Evolutionary conservation across 306 rosid species (phyloP).

Genomic region (Quercus dentata): DNA sequence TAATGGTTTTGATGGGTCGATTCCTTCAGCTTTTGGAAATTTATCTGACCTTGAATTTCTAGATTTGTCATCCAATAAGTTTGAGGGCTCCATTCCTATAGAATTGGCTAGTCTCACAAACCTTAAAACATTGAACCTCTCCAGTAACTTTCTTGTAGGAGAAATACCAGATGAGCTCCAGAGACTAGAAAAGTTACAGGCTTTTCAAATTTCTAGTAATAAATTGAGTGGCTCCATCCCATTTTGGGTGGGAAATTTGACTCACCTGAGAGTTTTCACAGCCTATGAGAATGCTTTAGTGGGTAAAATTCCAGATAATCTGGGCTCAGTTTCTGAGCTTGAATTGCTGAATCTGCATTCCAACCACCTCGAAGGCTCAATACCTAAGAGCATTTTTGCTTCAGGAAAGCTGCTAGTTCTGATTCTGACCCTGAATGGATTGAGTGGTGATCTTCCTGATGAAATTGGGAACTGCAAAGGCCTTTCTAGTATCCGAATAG

Average conservation of each 20-base stretch:
- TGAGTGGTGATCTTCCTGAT: slow-evolving; percentile 42
- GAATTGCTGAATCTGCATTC: slow-evolving; percentile 88
- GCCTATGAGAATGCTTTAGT: slow-evolving; percentile 87
- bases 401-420: slow-evolving; percentile 76
- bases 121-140: slow-evolving; percentile 79
- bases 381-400: slow-evolving; percentile 76
- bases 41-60: slow-evolving; percentile 80
- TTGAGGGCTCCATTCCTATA: slow-evolving; percentile 73
- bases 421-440: slow-evolving; percentile 82
- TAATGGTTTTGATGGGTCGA: slow-evolving; percentile 69
- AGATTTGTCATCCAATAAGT: slow-evolving; percentile 82
- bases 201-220: slow-evolving; percentile 79
- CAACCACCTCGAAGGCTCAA: slow-evolving; percentile 75
- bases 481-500: slow-evolving; percentile 49
- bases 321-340: slow-evolving; percentile 71
- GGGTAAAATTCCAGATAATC: slow-evolving; percentile 71
- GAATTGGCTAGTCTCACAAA: slow-evolving; percentile 67
- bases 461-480: slow-evolving; percentile 52
- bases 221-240: slow-evolving; percentile 81
- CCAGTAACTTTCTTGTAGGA: slow-evolving; percentile 76
- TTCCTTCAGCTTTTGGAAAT: slow-evolving; percentile 65
- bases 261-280: slow-evolving; percentile 67
- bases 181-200: slow-evolving; percentile 56
- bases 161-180: slow-evolving; percentile 77
- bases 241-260: slow-evolving; percentile 79